Evolutionary conservation across 768 basidiomycete genomes (phyloP).

Genomic region (Panaeolus papilionaceus): DNA sequence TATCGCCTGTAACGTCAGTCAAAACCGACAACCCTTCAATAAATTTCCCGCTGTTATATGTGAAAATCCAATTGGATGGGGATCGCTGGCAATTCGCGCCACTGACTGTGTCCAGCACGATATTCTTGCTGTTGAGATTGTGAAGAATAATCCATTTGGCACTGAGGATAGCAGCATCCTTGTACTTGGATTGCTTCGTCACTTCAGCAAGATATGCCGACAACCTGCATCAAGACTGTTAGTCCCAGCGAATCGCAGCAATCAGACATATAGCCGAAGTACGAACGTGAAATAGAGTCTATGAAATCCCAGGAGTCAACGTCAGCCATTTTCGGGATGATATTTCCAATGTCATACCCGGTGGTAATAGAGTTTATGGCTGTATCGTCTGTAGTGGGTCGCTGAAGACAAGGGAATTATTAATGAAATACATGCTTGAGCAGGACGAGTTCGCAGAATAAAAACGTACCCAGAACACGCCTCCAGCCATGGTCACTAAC

Average conservation of each 20-base stretch:
- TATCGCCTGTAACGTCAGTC: slow-evolving; percentile 46
- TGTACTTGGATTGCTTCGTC: slow-evolving; percentile 51
- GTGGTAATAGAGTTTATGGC: slow-evolving; percentile 57
- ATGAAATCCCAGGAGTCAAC: not conserved
- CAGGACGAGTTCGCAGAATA: not conserved
- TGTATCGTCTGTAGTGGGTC: slow-evolving; percentile 48
- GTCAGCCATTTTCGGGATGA: not conserved
- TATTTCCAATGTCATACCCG: slow-evolving; percentile 39
- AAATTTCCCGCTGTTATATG: slow-evolving; percentile 61
- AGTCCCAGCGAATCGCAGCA: slow-evolving; percentile 13
- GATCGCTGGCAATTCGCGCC: slow-evolving; percentile 54
- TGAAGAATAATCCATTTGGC: slow-evolving; percentile 55
- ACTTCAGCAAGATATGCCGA: slow-evolving; percentile 56
- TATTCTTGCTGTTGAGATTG: slow-evolving; percentile 46
- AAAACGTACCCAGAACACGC: slow-evolving; percentile 57
- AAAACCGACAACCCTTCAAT: slow-evolving; percentile 58
- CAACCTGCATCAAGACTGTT: slow-evolving; percentile 35
- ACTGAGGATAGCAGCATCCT: slow-evolving; percentile 49
- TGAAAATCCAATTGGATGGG: slow-evolving; percentile 53
- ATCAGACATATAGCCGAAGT: not conserved
- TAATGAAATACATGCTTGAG: not conserved
- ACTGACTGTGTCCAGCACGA: slow-evolving; percentile 55
- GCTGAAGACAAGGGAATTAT: slow-evolving; percentile 33
- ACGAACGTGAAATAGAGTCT: slow-evolving; percentile 49
- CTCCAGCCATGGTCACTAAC: slow-evolving; percentile 56